Conservation (phyloP, 164 flowering plant species). For the Nelumbo lutea region DNA sequence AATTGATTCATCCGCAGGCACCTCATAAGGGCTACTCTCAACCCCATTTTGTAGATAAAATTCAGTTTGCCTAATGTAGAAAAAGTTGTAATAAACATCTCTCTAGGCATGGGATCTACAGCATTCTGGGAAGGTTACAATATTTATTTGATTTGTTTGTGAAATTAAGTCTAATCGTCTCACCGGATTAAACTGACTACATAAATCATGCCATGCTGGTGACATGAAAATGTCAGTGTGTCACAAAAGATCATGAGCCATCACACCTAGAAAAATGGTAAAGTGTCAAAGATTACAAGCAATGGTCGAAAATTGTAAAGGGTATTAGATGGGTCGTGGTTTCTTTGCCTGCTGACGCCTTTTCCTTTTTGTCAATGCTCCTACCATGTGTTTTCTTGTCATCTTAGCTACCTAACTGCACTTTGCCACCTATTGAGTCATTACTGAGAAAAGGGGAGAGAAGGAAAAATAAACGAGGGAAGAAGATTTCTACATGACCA, state of each 20-base stretch:
- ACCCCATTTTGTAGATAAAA: conserved; percentile 32
- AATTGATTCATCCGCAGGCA: conserved; percentile 9
- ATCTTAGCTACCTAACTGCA: conserved; percentile 77
- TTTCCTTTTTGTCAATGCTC: conserved; percentile 81
- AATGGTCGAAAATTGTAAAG: not conserved
- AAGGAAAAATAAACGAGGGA: not conserved
- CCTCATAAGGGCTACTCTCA: conserved; percentile 11
- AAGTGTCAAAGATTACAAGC: not conserved
- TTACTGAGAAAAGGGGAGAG: not conserved
- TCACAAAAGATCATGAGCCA: conserved; percentile 46
- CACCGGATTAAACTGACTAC: not conserved
- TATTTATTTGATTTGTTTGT: conserved; percentile 3
- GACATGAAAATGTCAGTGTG: conserved; percentile 40
- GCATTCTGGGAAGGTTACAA: conserved; percentile 11
- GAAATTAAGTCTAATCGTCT: not conserved
- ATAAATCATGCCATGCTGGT: conserved; percentile 19
- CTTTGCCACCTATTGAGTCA: not conserved
- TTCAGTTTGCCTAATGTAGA: conserved; percentile 1
- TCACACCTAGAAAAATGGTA: conserved; percentile 44
- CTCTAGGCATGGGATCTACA: conserved; percentile 3
- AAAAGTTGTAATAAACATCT: conserved; percentile 13
- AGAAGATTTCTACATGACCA: not conserved
- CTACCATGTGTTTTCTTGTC: conserved; percentile 82
- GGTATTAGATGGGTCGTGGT: not conserved
- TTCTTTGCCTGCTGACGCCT: conserved; percentile 44